Conservation (phyloP, 2,329 filamentous ascomycete species). For the Akanthomyces lecanii region DNA sequence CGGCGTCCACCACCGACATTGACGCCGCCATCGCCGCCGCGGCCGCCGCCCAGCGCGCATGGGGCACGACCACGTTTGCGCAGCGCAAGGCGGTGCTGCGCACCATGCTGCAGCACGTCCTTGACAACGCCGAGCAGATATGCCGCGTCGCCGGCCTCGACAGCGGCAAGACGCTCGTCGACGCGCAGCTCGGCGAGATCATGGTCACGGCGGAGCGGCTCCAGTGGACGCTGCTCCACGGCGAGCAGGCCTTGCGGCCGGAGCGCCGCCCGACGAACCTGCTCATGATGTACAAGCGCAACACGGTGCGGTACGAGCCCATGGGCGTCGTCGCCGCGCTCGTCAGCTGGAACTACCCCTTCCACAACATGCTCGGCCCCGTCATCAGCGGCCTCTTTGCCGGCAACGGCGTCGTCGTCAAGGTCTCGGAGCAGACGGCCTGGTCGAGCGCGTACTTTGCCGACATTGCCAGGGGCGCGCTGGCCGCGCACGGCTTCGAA, state of each 20-base stretch:
- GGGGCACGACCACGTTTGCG: slow-evolving; percentile 72
- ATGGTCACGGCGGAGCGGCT: slow-evolving; percentile 91
- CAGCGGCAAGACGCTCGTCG: slow-evolving; percentile 93
- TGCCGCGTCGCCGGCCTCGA: slow-evolving; percentile 83
- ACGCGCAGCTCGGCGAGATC: slow-evolving; percentile 91
- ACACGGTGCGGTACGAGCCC: slow-evolving; percentile 85
- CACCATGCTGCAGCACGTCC: slow-evolving; percentile 74
- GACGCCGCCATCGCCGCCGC: slow-evolving; percentile 74
- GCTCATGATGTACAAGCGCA: slow-evolving; percentile 93
- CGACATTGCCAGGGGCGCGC: slow-evolving; percentile 70
- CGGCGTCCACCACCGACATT: slow-evolving; percentile 70
- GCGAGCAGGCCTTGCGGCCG: slow-evolving; percentile 72
- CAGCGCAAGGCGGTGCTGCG: slow-evolving; percentile 75
- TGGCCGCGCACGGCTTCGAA: slow-evolving; percentile 77
- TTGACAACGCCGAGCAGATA: slow-evolving; percentile 86
- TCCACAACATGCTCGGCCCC: slow-evolving; percentile 91
- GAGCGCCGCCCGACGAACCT: slow-evolving; percentile 79
- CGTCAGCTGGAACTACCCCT: slow-evolving; percentile 96
- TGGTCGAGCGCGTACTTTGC: slow-evolving; percentile 87
- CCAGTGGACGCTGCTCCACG: slow-evolving; percentile 88
- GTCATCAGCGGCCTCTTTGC: slow-evolving; percentile 87
- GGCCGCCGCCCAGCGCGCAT: slow-evolving; percentile 67
- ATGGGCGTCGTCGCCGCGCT: slow-evolving; percentile 88
- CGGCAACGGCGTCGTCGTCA: slow-evolving; percentile 88
- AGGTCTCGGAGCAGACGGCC: slow-evolving; percentile 91